phyloP scores from a whole-genome alignment of 176 grass and related monocot species.

The Aegilops longissima region DNA sequence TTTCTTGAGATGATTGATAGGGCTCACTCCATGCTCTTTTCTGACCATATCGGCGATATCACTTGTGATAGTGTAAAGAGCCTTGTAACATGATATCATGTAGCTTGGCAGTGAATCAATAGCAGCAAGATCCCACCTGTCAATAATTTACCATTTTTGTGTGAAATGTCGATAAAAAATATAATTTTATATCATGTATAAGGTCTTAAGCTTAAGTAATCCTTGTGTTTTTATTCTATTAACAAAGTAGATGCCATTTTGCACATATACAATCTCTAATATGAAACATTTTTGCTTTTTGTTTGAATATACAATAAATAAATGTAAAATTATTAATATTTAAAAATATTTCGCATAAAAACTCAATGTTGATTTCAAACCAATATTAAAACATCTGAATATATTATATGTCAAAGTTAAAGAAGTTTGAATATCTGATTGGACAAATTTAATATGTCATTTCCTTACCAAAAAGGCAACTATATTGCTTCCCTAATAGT shows the following conservation, averaged over 20 bases:
- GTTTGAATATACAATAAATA: background rate
- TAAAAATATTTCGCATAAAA: background rate
- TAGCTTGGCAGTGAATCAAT: slow-evolving; percentile 45
- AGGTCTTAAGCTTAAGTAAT: background rate
- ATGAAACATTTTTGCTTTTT: background rate
- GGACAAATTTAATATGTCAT: background rate
- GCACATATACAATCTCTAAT: background rate
- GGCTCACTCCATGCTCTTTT: slow-evolving; percentile 47
- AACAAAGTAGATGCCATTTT: background rate
- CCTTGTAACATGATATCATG: slow-evolving; percentile 57
- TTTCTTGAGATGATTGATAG: slow-evolving; percentile 38
- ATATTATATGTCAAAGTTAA: background rate
- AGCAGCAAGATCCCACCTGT: slow-evolving; percentile 51
- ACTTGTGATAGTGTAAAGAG: slow-evolving; percentile 46
- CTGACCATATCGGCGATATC: slow-evolving; percentile 34
- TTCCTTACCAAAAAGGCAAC: background rate
- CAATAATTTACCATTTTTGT: background rate
- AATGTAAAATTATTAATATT: background rate
- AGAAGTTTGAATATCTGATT: background rate
- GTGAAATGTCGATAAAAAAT: background rate
- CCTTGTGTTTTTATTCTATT: background rate
- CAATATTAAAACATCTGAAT: background rate
- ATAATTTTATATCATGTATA: background rate
- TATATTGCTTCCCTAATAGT: background rate
- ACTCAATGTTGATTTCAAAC: background rate